phyloP scores from a whole-genome alignment of 352 stramenopile species.

The Phytophthora hybrid region DNA sequence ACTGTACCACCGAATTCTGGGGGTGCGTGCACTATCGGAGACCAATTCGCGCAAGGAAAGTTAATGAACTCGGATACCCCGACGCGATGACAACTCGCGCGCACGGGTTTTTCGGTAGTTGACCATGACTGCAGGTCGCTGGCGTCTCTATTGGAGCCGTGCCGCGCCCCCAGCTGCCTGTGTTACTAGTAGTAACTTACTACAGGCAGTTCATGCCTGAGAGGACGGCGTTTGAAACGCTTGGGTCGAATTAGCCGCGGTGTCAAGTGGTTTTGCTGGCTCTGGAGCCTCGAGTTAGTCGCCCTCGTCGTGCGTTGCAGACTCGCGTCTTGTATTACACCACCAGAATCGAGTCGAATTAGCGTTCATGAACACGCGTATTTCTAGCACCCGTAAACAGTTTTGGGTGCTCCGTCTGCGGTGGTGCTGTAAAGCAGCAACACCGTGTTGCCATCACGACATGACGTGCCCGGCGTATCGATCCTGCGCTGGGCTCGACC shows the following conservation, averaged over 20 bases:
- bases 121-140: neutral
- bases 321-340: slow-evolving; percentile 5
- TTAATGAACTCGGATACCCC: neutral
- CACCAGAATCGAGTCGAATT: slow-evolving; percentile 18
- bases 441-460: too few species aligned
- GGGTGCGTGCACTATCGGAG: neutral
- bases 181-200: too few species aligned
- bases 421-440: neutral
- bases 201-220: too few species aligned
- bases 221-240: neutral
- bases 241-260: too few species aligned
- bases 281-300: neutral
- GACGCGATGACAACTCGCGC: neutral
- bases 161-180: neutral
- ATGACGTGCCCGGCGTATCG: neutral
- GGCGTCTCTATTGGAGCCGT: neutral
- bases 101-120: neutral
- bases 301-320: neutral
- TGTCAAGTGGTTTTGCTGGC: neutral
- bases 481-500: neutral
- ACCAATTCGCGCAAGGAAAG: neutral
- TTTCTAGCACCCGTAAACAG: slow-evolving; percentile 1
- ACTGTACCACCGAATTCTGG: neutral
- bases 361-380: neutral
- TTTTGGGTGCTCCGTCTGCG: neutral